A percentile compares a stretch with the other conserved stretches of the same genome.
Evolutionary conservation across 1,284 basidiomycete species (phyloP).

Genomic region (Apiotrichum mycotoxinovorans): DNA sequence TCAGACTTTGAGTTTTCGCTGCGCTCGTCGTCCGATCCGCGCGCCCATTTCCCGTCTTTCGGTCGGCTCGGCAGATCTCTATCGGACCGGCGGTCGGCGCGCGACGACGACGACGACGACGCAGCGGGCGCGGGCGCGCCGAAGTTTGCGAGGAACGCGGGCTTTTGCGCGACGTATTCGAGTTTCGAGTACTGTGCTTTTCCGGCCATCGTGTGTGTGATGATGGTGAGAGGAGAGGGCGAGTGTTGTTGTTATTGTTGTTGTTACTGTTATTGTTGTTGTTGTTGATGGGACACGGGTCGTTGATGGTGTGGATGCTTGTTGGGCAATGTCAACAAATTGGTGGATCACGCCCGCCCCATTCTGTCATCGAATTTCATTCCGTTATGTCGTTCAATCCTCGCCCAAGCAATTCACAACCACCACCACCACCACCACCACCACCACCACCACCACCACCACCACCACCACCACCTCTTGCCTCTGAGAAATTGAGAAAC

Average conservation of each 20-base stretch:
- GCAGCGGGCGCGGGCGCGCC: slow-evolving; percentile 21
- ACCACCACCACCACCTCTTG: too few relatives aligned
- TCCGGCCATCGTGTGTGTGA: slow-evolving; percentile 3
- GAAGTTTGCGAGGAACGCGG: slow-evolving; percentile 43
- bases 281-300: background rate
- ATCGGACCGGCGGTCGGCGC: slow-evolving; percentile 14
- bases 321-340: background rate
- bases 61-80: slow-evolving; percentile 35
- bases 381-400: background rate
- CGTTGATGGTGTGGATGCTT: background rate
- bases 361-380: background rate
- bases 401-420: too few relatives aligned
- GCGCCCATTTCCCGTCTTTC: slow-evolving; percentile 39
- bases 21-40: slow-evolving; percentile 31
- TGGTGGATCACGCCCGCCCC: background rate
- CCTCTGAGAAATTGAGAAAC: too few relatives aligned
- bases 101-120: background rate
- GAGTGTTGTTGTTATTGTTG: background rate
- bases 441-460: too few relatives aligned
- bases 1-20: slow-evolving; percentile 15
- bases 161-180: slow-evolving; percentile 40
- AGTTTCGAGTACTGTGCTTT: slow-evolving; percentile 29
- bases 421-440: too few relatives aligned
- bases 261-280: background rate
- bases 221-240: background rate